These are phyloP conservation scores for Macadamia integrifolia DNA, from an alignment of 164 flowering plant genomes.

Conservation along the genomic window DNA sequence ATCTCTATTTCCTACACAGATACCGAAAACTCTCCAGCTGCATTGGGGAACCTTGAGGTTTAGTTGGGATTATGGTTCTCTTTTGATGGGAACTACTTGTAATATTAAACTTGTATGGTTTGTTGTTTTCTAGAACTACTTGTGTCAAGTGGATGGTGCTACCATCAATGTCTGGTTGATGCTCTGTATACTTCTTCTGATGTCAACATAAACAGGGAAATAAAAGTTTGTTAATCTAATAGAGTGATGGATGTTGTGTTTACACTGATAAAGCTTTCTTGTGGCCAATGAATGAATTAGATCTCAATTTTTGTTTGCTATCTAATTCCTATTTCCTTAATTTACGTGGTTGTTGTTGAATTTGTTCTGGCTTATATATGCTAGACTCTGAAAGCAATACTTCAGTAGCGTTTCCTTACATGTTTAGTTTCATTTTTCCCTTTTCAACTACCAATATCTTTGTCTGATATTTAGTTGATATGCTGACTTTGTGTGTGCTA, in stretches of 20 bases:
- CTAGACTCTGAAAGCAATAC: neutral
- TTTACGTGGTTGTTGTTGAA: no score
- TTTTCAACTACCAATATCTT: no score
- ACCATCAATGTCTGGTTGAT: neutral
- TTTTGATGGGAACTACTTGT: neutral
- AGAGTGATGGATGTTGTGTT: neutral
- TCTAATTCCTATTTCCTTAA: no score
- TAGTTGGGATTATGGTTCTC: neutral
- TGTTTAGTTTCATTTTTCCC: neutral
- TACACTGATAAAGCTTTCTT: neutral
- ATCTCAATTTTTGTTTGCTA: neutral
- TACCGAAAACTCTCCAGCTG: constrained; percentile 3
- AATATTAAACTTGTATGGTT: no score
- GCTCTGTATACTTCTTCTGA: neutral
- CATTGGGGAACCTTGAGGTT: neutral
- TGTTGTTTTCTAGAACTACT: no score
- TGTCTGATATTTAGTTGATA: no score
- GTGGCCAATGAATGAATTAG: neutral
- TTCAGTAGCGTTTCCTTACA: neutral
- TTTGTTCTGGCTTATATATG: neutral
- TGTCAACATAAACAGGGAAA: neutral
- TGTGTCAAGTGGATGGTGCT: neutral
- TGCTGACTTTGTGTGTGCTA: no score
- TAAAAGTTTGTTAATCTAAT: neutral
- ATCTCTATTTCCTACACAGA: constrained; percentile 2